Base-by-base conservation (phyloP, 2,329 filamentous ascomycete genomes). In the Xylaria arbuscula region DNA sequence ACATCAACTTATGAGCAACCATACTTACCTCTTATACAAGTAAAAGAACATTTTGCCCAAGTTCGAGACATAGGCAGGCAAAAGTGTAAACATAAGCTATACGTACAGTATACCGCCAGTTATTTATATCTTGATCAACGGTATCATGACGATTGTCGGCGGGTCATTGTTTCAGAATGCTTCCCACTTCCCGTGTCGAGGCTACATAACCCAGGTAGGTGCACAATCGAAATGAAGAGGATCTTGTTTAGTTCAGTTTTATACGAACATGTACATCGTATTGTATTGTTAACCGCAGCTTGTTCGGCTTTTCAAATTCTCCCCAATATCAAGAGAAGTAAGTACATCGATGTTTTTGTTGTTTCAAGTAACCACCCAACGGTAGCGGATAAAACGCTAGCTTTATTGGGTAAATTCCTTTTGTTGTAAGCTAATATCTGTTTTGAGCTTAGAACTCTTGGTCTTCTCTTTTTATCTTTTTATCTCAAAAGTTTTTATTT, bases 121-220 rank as follows among this genome's bases (percentile, higher is more conserved):
- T 62, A 64, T 70, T 51, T 68, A 56, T 60, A 70, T 60, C 36
- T 32, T n/a, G 57, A 61, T 57, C 57, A 55, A 62, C 65, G 62
- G 28, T 45, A 67, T 50, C 36, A 61, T 67, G 55, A 57, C 57
- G 55, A 32, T 50, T 60, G 45, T 45, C 38, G 38, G 64, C 53
- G 45, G 57, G 58, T 54, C 42, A 45, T 24, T 40, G 68, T 70
- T 70, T 68, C 68, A 64, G 59, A 34, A 65, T 68, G 38, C 47
- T 38, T 51, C 54, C 54, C 22, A 54, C 24, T 34, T 34, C 42
- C 56, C 51, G 56, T 53, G 17, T 66, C 17, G 42, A 38, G 56
- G 22, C 28, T 60, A 56, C 32, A n/a, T 45, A 38, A 15, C 28
- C 40, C 7, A 40, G 11, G 34, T 40, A 34, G n/a, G 38, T 32